A percentile compares a stretch with the other conserved stretches of the same genome.
phyloP scores from a whole-genome alignment of 2,329 filamentous ascomycete genomes.

The Beauveria caledonica region DNA sequence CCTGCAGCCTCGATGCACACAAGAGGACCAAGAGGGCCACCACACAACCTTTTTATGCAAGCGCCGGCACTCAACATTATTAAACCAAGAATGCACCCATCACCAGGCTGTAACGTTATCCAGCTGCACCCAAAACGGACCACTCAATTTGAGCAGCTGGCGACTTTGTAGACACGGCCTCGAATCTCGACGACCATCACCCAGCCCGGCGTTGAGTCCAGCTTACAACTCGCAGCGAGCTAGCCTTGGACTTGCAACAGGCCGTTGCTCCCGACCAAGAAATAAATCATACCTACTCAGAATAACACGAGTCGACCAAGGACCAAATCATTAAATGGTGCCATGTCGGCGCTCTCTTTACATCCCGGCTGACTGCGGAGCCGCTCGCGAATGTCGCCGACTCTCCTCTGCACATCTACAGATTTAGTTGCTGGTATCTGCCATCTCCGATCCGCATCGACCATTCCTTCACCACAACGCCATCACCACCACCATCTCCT shows the following conservation, averaged over 20 bases:
- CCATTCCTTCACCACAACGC: background rate
- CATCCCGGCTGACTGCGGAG: background rate
- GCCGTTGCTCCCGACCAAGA: background rate
- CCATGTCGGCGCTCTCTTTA: background rate
- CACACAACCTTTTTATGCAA: background rate
- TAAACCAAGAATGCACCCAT: background rate
- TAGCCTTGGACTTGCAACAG: background rate
- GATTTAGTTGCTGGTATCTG: background rate
- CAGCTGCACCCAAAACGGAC: background rate
- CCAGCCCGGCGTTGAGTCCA: background rate
- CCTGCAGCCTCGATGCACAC: slow-evolving; percentile 6
- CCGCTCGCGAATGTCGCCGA: background rate
- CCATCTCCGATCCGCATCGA: slow-evolving; percentile 2
- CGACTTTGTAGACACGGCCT: background rate
- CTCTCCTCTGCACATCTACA: background rate
- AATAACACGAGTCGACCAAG: background rate
- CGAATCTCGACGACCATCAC: background rate
- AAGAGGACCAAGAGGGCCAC: background rate
- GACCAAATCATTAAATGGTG: no score
- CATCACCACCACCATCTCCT: background rate
- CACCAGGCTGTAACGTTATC: background rate
- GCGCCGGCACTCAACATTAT: background rate
- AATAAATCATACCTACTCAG: background rate
- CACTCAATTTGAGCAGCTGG: background rate
- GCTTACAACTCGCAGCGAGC: background rate